Percentiles rank a stretch among this genome's conserved stretches.
Conservation (phyloP, 1,139 yeast species). For the Suhomyces anneliseae region DNA sequence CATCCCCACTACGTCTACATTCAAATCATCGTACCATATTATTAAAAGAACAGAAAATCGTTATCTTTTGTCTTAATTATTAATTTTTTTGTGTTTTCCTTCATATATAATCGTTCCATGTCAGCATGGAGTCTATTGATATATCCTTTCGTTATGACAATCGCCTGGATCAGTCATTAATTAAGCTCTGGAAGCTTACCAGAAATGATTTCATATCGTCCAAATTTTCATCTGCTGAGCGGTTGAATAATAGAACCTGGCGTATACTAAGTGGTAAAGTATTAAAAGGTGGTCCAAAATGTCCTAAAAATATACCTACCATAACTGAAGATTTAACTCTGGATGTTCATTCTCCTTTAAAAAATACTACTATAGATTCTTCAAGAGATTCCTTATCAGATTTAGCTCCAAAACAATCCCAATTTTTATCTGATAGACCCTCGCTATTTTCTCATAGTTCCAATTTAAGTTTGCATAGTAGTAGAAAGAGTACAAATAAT, state of each 20-base stretch:
- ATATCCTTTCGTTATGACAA: slow-evolving; percentile 15
- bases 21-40: too few species aligned
- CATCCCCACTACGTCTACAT: too few species aligned
- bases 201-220: slow-evolving; percentile 12
- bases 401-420: slow-evolving; percentile 14
- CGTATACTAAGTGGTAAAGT: slow-evolving; percentile 15
- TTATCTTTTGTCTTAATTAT: too few species aligned
- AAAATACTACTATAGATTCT: slow-evolving; percentile 11
- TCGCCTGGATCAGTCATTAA: slow-evolving; percentile 16
- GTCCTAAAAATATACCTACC: not conserved
- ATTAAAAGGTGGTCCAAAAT: slow-evolving; percentile 1
- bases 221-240: slow-evolving; percentile 12
- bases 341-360: not conserved
- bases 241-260: slow-evolving; percentile 19
- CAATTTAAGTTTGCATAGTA: slow-evolving; percentile 15
- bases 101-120: slow-evolving; percentile 1
- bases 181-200: slow-evolving; percentile 19
- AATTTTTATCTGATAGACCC: slow-evolving; percentile 17
- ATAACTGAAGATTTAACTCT: not conserved
- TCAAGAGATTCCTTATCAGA: slow-evolving; percentile 16
- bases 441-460: slow-evolving; percentile 19
- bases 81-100: not conserved
- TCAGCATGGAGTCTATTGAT: slow-evolving; percentile 17
- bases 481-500: slow-evolving; percentile 15
- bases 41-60: not conserved